Base-by-base conservation (phyloP, 345 rosid genomes). In the Eutrema yunnanense region DNA sequence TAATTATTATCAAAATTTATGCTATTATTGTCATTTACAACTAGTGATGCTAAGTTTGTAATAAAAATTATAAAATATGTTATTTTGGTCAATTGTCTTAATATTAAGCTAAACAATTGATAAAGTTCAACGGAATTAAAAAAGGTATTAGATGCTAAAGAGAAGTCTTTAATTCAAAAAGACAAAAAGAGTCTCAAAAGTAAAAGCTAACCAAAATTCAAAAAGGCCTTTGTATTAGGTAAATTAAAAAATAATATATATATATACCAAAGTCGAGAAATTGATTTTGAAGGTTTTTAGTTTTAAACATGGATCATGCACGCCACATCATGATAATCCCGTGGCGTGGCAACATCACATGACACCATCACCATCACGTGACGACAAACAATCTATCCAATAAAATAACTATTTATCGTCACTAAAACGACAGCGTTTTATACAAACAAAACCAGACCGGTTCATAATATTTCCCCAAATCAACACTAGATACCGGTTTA, bases 361-460 rank as follows among this genome's bases (percentile, higher is more conserved):
- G 59, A 60, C 60, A 71, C n/a, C 36, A 56, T 12, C 41, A 54
- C 41, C 10, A 67, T 67, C 78, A 74, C 78, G 73, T 74, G 78
- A 74, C 68, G 55, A 72, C 77, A 73, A 65, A 72, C 77, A 73
- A 65, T 56, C 10, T 65, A 65, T 56, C 67, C 72, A 72, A 74
- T 73, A 74, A 67, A n/a, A 66, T 16, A 16, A 16, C 67, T 49
- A 50, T n/a, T 50, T 38, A 33, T 51, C 2, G 33, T 49, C 40
- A 32, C 34, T 6, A 38, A 36, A 67, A 67, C 73, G 62, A 60
- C 68, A 22, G 19, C 62, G 69, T 74, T 34, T 50, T 13, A 2
- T 2, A 2, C 14, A 72, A 41, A 63, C 16, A 43, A 70, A 58
- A 26, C 16, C 30, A 3, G 3, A 58, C 37, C 56, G 27, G 55